A percentile compares a stretch with the other conserved stretches of the same genome.
These are phyloP conservation scores for Penicillium sp. DNA, from an alignment of 2,329 filamentous ascomycete species.

Conservation along the genomic window DNA sequence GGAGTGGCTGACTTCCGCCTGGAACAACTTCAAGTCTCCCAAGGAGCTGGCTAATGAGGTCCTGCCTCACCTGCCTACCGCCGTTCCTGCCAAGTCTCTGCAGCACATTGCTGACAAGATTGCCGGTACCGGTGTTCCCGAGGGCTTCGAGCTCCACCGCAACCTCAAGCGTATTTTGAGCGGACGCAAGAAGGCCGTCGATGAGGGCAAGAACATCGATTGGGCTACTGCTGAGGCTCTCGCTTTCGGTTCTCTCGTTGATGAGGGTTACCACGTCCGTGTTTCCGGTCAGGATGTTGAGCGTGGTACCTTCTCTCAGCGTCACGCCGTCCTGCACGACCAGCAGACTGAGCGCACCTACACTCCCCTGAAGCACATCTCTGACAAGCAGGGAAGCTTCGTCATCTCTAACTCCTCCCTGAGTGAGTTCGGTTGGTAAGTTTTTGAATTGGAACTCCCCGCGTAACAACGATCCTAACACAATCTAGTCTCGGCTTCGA, in stretches of 20 bases:
- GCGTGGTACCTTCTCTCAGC: conserved; percentile 98
- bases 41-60: conserved; percentile 95
- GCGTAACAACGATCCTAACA: conserved; percentile 46
- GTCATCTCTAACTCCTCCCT: conserved; percentile 95
- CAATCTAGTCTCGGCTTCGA: conserved; percentile 85
- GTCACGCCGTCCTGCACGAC: conserved; percentile 95
- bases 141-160: conserved; percentile 84
- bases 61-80: conserved; percentile 85
- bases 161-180: conserved; percentile 95
- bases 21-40: conserved; percentile 99
- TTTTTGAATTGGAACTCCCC: conserved; percentile 5
- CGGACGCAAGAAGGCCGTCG: conserved; percentile 85
- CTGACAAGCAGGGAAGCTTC: conserved; percentile 89
- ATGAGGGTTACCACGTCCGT: conserved; percentile 93
- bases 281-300: conserved; percentile 98
- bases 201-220: conserved; percentile 92
- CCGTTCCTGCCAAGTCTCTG: conserved; percentile 68
- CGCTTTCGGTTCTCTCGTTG: conserved; percentile 86
- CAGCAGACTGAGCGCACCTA: conserved; percentile 92
- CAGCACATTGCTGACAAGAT: conserved; percentile 81
- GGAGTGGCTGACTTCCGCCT: conserved; percentile 97
- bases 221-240: conserved; percentile 96
- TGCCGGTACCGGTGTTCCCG: conserved; percentile 69
- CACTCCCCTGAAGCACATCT: conserved; percentile 85
- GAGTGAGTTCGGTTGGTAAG: conserved; percentile 65